Evolutionary conservation across 1,284 basidiomycete genomes (phyloP), one percentile per base, ranked within the genome.

Genomic region (Porodaedalea pini): DNA sequence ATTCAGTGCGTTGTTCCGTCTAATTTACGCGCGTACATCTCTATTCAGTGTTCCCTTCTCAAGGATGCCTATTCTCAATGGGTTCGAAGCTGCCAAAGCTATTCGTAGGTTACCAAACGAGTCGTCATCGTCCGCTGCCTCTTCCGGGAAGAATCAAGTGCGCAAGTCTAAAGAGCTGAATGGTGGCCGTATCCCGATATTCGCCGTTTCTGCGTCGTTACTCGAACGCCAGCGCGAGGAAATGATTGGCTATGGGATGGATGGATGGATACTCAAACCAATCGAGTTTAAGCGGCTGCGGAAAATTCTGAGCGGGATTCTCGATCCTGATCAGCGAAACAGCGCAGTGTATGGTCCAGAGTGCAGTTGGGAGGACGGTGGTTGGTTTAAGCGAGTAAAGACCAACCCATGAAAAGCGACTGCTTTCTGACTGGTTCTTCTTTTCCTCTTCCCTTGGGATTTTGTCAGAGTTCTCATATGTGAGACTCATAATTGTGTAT

Each of bases 251-350:
- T 73, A 79, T 44, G 83, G 90, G 44, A 82, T 93, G 71, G 90
- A 93, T 66, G 91, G 90, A 7, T 93, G 89, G 90, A 80, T 93
- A n/a, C 71, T 92, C 59, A 93, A 93, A 70, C 92, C 90, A 0
- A 86, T 93, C 60, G 83, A 92, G 67, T 92, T 92, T 71, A 80
- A 80, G 60, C 78, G 90, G 11, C 75, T 92, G 3, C 71, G 78
- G n/a, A 66, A 70, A 2, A 76, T 92, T 25, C 69, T 92, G 32
- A 70, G 72, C 10, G 88, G 86, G 0, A 76, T 90, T 17, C 75
- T 75, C 10, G 82, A 90, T 63, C 66, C 70, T 1, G 64, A 63
- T 0, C 79, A 83, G 66, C 77, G 88, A 21, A 65, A 72, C 29
- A 70, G 67, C 13, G 82, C 89, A 64, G 70, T 85, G 0, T 92